A percentile compares a stretch with the other conserved stretches of the same genome.
Conservation (phyloP, 306 rosid genomes). For the Prunus mira region DNA sequence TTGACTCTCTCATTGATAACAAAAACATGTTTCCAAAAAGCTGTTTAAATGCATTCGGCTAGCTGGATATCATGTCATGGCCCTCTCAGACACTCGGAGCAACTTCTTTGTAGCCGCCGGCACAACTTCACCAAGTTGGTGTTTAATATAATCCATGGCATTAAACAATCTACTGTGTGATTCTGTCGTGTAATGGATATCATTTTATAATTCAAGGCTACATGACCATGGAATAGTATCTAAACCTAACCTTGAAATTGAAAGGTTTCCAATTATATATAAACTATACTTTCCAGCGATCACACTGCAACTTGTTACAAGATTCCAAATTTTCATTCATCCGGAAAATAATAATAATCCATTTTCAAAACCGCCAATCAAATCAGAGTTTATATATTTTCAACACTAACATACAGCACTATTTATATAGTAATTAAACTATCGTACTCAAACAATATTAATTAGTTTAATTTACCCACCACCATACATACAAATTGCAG, state of each 20-base stretch:
- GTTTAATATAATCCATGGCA: not conserved
- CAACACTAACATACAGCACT: not conserved
- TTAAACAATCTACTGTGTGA: slow-evolving; percentile 12
- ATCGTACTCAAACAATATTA: not conserved
- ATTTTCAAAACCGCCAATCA: slow-evolving; percentile 10
- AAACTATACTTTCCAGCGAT: not conserved
- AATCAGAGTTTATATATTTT: not conserved
- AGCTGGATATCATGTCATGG: not conserved
- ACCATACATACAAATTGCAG: not conserved
- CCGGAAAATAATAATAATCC: not conserved
- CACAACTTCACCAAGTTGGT: slow-evolving; percentile 2
- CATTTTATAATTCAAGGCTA: not conserved
- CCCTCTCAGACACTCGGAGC: not conserved
- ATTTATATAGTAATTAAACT: not conserved
- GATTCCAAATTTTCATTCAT: not conserved
- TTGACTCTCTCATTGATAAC: not conserved
- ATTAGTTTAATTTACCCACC: not conserved
- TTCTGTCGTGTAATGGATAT: slow-evolving; percentile 17
- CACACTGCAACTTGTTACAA: slow-evolving; percentile 14
- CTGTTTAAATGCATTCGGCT: not conserved
- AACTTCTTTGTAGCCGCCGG: not conserved
- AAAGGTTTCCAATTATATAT: not conserved
- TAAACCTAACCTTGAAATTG: slow-evolving; percentile 15
- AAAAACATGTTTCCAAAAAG: slow-evolving; percentile 3
- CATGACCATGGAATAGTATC: slow-evolving; percentile 22